These are phyloP conservation scores for Stereocaulon alpinum DNA, from an alignment of 495 filamentous ascomycete genomes.

Conservation along the genomic window DNA sequence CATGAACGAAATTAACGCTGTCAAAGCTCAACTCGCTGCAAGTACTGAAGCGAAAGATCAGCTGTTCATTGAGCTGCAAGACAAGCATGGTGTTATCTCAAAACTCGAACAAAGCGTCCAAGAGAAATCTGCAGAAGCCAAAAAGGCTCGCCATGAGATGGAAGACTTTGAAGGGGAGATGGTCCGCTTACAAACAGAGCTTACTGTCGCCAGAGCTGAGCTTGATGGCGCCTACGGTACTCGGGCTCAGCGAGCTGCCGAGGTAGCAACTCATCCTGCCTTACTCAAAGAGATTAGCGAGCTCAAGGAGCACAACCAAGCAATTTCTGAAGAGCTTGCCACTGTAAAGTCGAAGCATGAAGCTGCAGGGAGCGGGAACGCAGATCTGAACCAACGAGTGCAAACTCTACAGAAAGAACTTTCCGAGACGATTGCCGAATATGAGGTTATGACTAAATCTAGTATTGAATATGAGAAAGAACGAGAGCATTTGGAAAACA, in stretches of 20 bases:
- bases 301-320: slow-evolving; percentile 49
- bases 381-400: slow-evolving; percentile 47
- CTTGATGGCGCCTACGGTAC: slow-evolving; percentile 84
- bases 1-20: background rate
- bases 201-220: slow-evolving; percentile 86
- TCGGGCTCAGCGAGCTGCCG: slow-evolving; percentile 64
- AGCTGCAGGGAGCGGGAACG: slow-evolving; percentile 21
- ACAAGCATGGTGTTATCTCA: slow-evolving; percentile 3
- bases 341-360: slow-evolving; percentile 37
- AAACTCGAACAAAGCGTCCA: slow-evolving; percentile 14
- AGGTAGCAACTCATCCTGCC: slow-evolving; percentile 56
- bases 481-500: slow-evolving; percentile 60
- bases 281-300: slow-evolving; percentile 56
- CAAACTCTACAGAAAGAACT: slow-evolving; percentile 68
- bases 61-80: slow-evolving; percentile 10
- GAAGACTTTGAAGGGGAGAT: slow-evolving; percentile 69
- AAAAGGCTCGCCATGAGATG: slow-evolving; percentile 54
- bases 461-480: slow-evolving; percentile 83
- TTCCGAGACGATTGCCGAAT: slow-evolving; percentile 68
- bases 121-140: slow-evolving; percentile 36
- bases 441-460: slow-evolving; percentile 77
- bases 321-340: slow-evolving; percentile 49
- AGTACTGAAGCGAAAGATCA: slow-evolving; percentile 10
- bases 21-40: slow-evolving; percentile 11
- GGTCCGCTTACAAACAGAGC: slow-evolving; percentile 77